phyloP scores from a whole-genome alignment of 768 basidiomycete genomes.

The Mycena vitilis region DNA sequence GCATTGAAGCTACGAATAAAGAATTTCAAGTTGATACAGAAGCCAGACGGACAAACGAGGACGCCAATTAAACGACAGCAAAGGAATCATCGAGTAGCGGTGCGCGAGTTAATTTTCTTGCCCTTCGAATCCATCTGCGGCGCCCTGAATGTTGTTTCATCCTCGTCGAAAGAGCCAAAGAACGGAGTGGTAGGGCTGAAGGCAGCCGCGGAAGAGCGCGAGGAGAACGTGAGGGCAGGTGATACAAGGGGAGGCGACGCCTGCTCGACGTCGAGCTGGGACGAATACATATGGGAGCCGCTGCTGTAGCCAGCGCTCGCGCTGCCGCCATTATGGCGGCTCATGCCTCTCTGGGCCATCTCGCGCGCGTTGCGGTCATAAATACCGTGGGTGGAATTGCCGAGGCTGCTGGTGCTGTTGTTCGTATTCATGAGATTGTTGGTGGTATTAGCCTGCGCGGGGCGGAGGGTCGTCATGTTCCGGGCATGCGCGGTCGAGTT shows the following conservation, averaged over 20 bases:
- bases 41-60: background rate
- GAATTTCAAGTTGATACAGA: conserved; percentile 19
- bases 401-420: conserved; percentile 20
- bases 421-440: conserved; percentile 31
- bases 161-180: conserved; percentile 65
- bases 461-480: conserved; percentile 22
- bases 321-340: conserved; percentile 28
- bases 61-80: conserved; percentile 9
- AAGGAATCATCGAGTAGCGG: conserved; percentile 28
- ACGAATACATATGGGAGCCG: conserved; percentile 26
- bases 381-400: conserved; percentile 30
- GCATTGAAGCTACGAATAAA: conserved; percentile 1
- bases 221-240: conserved; percentile 77
- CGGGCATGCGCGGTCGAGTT: conserved; percentile 9
- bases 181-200: conserved; percentile 80
- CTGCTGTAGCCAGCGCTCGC: conserved; percentile 16
- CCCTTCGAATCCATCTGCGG: conserved; percentile 24
- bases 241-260: conserved; percentile 69
- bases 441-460: conserved; percentile 26
- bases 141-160: conserved; percentile 27
- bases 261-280: conserved; percentile 43
- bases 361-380: conserved; percentile 29
- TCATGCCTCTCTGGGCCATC: conserved; percentile 9
- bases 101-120: conserved; percentile 29
- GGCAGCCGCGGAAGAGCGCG: conserved; percentile 67